Conservation (phyloP, 805 yeast species). For the Candida nonsorbophila region DNA sequence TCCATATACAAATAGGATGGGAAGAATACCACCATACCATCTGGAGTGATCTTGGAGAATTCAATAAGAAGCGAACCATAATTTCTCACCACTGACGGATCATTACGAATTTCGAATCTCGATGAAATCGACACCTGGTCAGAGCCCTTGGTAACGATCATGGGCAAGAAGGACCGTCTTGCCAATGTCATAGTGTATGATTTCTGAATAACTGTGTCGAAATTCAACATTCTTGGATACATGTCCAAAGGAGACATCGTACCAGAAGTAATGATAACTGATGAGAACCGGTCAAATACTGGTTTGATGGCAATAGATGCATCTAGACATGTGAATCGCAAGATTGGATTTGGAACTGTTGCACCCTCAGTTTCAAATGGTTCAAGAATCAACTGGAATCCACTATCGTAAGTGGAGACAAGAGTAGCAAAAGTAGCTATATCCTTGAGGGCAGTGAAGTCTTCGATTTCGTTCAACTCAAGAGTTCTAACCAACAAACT, state of each 20-base stretch:
- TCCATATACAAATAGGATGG: conserved; percentile 98
- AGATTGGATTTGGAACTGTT: conserved; percentile 93
- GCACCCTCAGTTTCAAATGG: conserved; percentile 93
- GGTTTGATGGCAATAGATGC: conserved; percentile 98
- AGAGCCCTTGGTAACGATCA: conserved; percentile 95
- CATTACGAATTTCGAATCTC: conserved; percentile 93
- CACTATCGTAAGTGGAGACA: conserved; percentile 90
- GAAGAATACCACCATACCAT: conserved; percentile 96
- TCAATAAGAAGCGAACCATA: conserved; percentile 91
- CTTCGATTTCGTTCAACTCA: conserved; percentile 84
- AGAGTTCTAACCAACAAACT: conserved; percentile 85
- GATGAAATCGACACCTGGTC: conserved; percentile 98
- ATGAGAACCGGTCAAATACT: conserved; percentile 85
- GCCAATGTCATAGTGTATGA: conserved; percentile 95
- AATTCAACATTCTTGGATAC: conserved; percentile 96
- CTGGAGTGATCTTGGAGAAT: conserved; percentile 93
- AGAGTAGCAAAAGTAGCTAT: conserved; percentile 96
- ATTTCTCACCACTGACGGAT: conserved; percentile 95
- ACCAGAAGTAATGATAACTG: conserved; percentile 94
- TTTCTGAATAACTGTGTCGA: conserved; percentile 88
- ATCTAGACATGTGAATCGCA: conserved; percentile 90
- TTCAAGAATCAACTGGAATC: conserved; percentile 86
- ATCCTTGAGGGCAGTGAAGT: conserved; percentile 87
- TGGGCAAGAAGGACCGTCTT: conserved; percentile 85
- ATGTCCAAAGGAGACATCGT: conserved; percentile 97